Conservation (phyloP, 2,329 filamentous ascomycete species). For the Sclerotinia spermophila region DNA sequence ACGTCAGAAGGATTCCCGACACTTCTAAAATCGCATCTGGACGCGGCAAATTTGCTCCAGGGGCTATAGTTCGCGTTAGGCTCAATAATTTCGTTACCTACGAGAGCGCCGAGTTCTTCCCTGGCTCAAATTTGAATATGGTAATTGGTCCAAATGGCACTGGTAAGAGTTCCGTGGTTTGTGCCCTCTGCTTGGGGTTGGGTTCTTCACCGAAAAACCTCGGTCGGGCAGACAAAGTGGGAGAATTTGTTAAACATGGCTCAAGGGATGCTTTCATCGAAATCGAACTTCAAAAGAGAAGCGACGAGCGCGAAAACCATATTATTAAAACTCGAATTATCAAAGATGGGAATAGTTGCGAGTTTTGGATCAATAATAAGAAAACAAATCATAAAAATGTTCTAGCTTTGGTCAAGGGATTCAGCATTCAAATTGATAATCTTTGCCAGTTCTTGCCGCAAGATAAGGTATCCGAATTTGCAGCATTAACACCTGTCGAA, state of each 20-base stretch:
- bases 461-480: slow-evolving; percentile 93
- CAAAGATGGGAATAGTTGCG: slow-evolving; percentile 74
- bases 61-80: slow-evolving; percentile 83
- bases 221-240: slow-evolving; percentile 77
- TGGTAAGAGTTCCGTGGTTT: slow-evolving; percentile 95
- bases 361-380: slow-evolving; percentile 73
- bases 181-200: slow-evolving; percentile 89
- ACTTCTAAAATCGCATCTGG: background rate
- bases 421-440: slow-evolving; percentile 95
- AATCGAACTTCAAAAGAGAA: slow-evolving; percentile 75
- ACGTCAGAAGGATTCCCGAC: background rate
- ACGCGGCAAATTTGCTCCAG: slow-evolving; percentile 46
- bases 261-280: slow-evolving; percentile 75
- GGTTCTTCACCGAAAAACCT: slow-evolving; percentile 80
- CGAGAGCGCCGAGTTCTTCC: slow-evolving; percentile 83
- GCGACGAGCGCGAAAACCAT: slow-evolving; percentile 60
- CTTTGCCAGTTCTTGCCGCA: slow-evolving; percentile 96
- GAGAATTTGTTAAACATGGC: slow-evolving; percentile 92
- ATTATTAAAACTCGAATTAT: slow-evolving; percentile 73
- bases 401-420: slow-evolving; percentile 60
- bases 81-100: slow-evolving; percentile 94
- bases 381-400: slow-evolving; percentile 61
- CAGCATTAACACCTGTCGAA: slow-evolving; percentile 74
- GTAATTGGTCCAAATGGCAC: slow-evolving; percentile 98
- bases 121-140: slow-evolving; percentile 94